These are phyloP conservation scores for Meripilus lineatus DNA, from an alignment of 1,284 basidiomycete species.

Conservation along the genomic window DNA sequence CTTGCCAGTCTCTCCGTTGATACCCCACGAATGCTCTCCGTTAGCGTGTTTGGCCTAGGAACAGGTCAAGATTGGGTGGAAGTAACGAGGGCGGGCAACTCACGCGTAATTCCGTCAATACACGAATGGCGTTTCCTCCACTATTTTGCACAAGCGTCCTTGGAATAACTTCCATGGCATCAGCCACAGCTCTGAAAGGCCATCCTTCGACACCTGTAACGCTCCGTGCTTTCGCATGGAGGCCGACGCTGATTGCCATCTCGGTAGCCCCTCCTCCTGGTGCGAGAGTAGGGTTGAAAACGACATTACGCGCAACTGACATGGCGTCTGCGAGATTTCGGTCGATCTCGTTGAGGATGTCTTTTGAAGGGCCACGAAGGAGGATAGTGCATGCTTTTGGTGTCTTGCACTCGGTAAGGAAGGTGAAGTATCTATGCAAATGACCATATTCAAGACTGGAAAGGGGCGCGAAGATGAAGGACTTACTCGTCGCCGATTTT, in stretches of 20 bases:
- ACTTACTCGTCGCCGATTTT: conserved; percentile 96
- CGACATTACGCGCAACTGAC: conserved; percentile 94
- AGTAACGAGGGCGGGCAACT: conserved; percentile 26
- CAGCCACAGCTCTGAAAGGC: conserved; percentile 89
- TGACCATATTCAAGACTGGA: conserved; percentile 4
- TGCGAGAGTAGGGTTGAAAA: conserved; percentile 90
- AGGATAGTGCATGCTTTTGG: conserved; percentile 99
- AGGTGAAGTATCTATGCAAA: conserved; percentile 84
- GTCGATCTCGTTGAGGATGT: conserved; percentile 97
- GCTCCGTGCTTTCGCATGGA: conserved; percentile 80
- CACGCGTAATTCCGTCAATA: conserved; percentile 85
- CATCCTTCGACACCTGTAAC: conserved; percentile 86
- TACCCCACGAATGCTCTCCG: conserved; percentile 87
- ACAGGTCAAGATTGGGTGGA: not conserved
- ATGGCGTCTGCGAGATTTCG: conserved; percentile 97
- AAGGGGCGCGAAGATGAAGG: conserved; percentile 4
- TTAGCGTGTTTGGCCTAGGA: conserved; percentile 90
- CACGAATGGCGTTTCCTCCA: conserved; percentile 92
- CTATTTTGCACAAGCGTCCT: conserved; percentile 94
- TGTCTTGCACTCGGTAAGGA: conserved; percentile 87
- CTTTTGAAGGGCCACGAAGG: conserved; percentile 97
- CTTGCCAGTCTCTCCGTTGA: conserved; percentile 94
- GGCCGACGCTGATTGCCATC: conserved; percentile 92
- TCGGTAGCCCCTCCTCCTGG: conserved; percentile 97
- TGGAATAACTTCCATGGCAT: conserved; percentile 97